Base-by-base conservation (phyloP, 1,284 basidiomycete species). In the Marasmius tenuissimus region DNA sequence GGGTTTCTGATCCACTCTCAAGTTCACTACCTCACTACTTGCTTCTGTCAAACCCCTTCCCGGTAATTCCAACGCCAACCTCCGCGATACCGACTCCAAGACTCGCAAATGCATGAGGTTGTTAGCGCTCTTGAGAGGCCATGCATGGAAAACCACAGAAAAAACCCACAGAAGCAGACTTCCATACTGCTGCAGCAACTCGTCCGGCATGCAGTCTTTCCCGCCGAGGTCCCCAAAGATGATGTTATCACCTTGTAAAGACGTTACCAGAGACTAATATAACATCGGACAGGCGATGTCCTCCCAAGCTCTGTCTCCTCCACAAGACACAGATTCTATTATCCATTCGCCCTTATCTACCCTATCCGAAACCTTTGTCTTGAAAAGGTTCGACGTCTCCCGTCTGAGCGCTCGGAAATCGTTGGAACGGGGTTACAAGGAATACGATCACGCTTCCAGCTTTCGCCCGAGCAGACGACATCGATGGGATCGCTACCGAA, bases 351-450 rank as follows among this genome's bases (percentile, higher is more conserved):
- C 56, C 20, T 57, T 58, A 7, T 20, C 42, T 57, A 49, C 52
- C 39, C 82, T 92, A 27, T 78, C 83, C 6, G 67, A 73, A 6
- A 75, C 77, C 0, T 82, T 98, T 7, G 69, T 72, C 8, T 69
- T 74, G 1, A 84, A 85, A 74, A 98, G 98, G 72, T 71, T 70
- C 4, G 85, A 91, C 63, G 80, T 98, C 9, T 83, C 85, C 0
- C 83, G 87, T 63, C 81, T 98, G 33, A 78, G 77, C 38, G 86
- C 88, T 0, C 79, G 84, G 54, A 94, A 98, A 68, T 85, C 98
- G 34, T 82, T 98, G 3, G 81, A 91, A 18, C 80, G 97, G 18
- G 97, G 98, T 75, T 98, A 96, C 82, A 98, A 99, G 74, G 88
- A 96, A 69, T 96, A 94, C 72, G 68, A 71, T 3, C 77, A 85